Evolutionary conservation across 331 rosid genomes (phyloP).

Genomic region (Malus hybrid): DNA sequence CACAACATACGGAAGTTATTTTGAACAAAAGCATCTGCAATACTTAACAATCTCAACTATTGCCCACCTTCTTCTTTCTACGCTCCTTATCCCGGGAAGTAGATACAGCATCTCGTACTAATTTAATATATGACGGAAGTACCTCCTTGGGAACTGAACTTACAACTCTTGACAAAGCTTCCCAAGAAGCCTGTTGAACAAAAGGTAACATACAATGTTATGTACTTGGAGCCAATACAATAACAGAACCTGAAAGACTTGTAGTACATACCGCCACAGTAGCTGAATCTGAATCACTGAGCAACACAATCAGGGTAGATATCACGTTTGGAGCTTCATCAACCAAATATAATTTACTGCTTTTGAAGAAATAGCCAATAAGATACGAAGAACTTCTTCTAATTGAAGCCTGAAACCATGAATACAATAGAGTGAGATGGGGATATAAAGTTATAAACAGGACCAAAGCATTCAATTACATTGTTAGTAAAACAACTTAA

Average conservation of each 20-base stretch:
- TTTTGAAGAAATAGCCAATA: constrained; percentile 88
- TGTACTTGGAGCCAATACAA: constrained; percentile 4
- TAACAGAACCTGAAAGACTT: constrained; percentile 13
- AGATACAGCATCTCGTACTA: constrained; percentile 97
- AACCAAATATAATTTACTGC: constrained; percentile 81
- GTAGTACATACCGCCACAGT: constrained; percentile 57
- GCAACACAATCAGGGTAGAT: constrained; percentile 69
- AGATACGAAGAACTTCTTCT: constrained; percentile 77
- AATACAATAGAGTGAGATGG: constrained; percentile 6
- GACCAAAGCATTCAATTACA: neutral
- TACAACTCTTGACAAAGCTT: constrained; percentile 84
- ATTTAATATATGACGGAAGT: constrained; percentile 81
- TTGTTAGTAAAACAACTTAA: neutral
- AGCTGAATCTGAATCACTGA: constrained; percentile 83
- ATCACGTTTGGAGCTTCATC: constrained; percentile 95
- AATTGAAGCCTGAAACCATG: constrained; percentile 62
- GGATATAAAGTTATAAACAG: neutral
- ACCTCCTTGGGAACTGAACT: constrained; percentile 80
- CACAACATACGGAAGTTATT: neutral
- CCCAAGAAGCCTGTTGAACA: constrained; percentile 72
- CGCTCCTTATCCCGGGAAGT: constrained; percentile 92
- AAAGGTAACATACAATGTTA: constrained; percentile 3
- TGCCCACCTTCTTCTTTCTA: constrained; percentile 84
- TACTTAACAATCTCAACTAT: constrained; percentile 1
- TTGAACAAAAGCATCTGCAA: neutral